These are phyloP conservation scores for Komagataella populi DNA, from an alignment of 805 yeast genomes.

Conservation along the genomic window DNA sequence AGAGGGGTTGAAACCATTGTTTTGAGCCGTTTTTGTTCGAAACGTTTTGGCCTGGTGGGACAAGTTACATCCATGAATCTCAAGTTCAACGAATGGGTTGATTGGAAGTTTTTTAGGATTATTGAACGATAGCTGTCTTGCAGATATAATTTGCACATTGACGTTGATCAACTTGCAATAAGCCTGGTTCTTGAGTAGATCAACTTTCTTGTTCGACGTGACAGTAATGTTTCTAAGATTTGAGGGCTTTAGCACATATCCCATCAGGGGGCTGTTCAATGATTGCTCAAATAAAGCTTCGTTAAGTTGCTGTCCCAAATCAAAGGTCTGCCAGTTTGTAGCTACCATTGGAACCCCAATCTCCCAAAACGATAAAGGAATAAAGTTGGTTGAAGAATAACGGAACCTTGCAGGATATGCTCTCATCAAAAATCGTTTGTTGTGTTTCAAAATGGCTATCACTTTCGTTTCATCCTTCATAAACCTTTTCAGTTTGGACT, in stretches of 20 bases:
- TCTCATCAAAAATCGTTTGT: slow-evolving; percentile 61
- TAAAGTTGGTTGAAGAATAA: slow-evolving; percentile 67
- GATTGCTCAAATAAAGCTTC: slow-evolving; percentile 64
- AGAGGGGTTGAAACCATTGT: slow-evolving; percentile 79
- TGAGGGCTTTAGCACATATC: slow-evolving; percentile 71
- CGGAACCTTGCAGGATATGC: slow-evolving; percentile 78
- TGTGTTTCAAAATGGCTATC: slow-evolving; percentile 59
- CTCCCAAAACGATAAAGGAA: slow-evolving; percentile 71
- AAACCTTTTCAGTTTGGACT: slow-evolving; percentile 51
- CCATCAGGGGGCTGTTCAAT: slow-evolving; percentile 26
- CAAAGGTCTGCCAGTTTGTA: slow-evolving; percentile 91
- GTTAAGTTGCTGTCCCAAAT: slow-evolving; percentile 78
- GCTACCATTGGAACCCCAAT: slow-evolving; percentile 92
- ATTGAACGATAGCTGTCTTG: slow-evolving; percentile 68
- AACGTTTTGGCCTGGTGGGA: slow-evolving; percentile 7
- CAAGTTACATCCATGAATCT: slow-evolving; percentile 32
- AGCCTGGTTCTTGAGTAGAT: slow-evolving; percentile 9
- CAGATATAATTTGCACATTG: slow-evolving; percentile 50
- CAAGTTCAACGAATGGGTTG: slow-evolving; percentile 53
- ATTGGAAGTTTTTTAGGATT: slow-evolving; percentile 30
- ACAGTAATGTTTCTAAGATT: slow-evolving; percentile 8
- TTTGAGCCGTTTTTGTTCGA: slow-evolving; percentile 24
- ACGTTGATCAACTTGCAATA: slow-evolving; percentile 9
- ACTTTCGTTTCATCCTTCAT: slow-evolving; percentile 43
- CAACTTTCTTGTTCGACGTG: slow-evolving; percentile 9